Evolutionary conservation across 768 basidiomycete genomes (phyloP).

Genomic region (Tephrocybe rancida): DNA sequence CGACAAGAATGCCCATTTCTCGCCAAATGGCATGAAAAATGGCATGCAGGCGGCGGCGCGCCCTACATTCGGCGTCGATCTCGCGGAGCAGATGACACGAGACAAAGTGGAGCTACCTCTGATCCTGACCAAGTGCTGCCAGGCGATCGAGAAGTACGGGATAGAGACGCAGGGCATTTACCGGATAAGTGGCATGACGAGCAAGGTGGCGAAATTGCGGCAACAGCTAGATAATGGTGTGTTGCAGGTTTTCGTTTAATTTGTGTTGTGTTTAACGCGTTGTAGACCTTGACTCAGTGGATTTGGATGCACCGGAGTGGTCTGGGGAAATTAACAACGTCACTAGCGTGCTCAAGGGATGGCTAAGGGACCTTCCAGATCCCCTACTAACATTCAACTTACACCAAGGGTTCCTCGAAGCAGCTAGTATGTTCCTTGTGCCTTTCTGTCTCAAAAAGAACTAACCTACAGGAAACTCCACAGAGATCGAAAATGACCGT

Average conservation of each 20-base stretch:
- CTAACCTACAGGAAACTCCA: slow-evolving; percentile 39
- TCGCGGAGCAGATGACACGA: slow-evolving; percentile 91
- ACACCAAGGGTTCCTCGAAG: slow-evolving; percentile 94
- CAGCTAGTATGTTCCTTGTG: slow-evolving; percentile 70
- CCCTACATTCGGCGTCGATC: slow-evolving; percentile 92
- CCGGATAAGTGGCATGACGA: slow-evolving; percentile 89
- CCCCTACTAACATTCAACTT: slow-evolving; percentile 83
- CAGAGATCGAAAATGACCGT: slow-evolving; percentile 93
- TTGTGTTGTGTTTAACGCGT: not conserved
- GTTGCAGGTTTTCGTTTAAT: slow-evolving; percentile 7
- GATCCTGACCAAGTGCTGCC: slow-evolving; percentile 86
- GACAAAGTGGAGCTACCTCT: slow-evolving; percentile 89
- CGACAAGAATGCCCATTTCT: slow-evolving; percentile 16
- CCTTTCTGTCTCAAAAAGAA: not conserved
- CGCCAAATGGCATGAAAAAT: slow-evolving; percentile 32
- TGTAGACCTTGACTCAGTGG: slow-evolving; percentile 80
- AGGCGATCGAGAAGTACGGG: slow-evolving; percentile 91
- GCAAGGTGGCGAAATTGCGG: slow-evolving; percentile 82
- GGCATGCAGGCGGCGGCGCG: slow-evolving; percentile 46
- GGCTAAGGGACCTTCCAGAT: slow-evolving; percentile 95
- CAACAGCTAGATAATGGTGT: slow-evolving; percentile 84
- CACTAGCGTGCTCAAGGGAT: slow-evolving; percentile 91
- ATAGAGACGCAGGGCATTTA: slow-evolving; percentile 88
- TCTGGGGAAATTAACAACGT: slow-evolving; percentile 94
- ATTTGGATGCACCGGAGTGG: slow-evolving; percentile 90